Percentiles rank a stretch among this genome's conserved stretches.
phyloP scores from a whole-genome alignment of 164 flowering plant species.

The Euptelea pleiosperma region DNA sequence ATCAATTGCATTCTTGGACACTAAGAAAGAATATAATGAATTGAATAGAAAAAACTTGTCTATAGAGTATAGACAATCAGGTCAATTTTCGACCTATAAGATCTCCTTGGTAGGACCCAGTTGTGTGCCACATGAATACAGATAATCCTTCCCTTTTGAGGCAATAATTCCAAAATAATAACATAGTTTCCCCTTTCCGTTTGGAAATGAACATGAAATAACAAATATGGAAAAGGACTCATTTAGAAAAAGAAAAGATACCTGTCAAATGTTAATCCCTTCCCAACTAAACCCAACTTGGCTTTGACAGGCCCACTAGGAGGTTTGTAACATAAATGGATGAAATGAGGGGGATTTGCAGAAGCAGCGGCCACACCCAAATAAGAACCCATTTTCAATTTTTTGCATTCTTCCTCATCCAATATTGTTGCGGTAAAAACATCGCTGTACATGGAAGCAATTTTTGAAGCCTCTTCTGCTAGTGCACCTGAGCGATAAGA shows the following conservation, averaged over 20 bases:
- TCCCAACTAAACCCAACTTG: slow-evolving; percentile 86
- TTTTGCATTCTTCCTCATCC: slow-evolving; percentile 77
- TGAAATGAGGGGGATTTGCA: slow-evolving; percentile 85
- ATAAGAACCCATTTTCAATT: slow-evolving; percentile 96
- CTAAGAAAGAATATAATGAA: not conserved
- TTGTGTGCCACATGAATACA: too few species aligned
- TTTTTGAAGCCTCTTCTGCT: slow-evolving; percentile 84
- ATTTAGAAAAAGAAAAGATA: slow-evolving; percentile 16
- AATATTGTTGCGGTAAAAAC: slow-evolving; percentile 80
- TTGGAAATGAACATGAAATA: not conserved
- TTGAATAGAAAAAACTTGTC: too few species aligned
- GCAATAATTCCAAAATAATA: too few species aligned
- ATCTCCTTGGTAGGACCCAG: too few species aligned
- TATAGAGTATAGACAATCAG: too few species aligned
- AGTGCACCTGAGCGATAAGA: slow-evolving; percentile 49
- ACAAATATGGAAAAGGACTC: not conserved
- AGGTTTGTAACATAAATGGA: slow-evolving; percentile 88
- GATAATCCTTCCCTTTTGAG: too few species aligned
- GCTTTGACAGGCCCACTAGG: slow-evolving; percentile 58
- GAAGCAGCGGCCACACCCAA: slow-evolving; percentile 97
- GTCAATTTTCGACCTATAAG: too few species aligned
- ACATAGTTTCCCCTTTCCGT: too few species aligned
- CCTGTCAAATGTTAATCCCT: slow-evolving; percentile 99
- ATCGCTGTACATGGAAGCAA: slow-evolving; percentile 72
- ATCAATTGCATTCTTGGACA: not conserved